phyloP scores from a whole-genome alignment of 2,329 filamentous ascomycete genomes.

The Trichoderma polysporum region DNA sequence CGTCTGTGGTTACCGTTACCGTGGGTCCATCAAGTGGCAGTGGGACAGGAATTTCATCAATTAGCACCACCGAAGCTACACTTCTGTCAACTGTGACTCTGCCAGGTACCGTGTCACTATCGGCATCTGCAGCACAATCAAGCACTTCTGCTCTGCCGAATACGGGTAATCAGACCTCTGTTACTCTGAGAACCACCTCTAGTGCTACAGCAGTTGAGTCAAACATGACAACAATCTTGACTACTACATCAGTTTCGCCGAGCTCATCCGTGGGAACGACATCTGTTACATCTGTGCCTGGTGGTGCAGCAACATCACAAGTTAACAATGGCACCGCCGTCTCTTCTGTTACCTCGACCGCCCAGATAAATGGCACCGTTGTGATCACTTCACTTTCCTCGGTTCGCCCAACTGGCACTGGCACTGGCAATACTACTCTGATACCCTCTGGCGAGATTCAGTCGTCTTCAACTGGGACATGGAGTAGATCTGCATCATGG shows the following conservation, averaged over 20 bases:
- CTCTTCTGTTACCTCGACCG: background rate
- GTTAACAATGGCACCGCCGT: background rate
- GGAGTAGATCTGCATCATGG: constrained; percentile 1
- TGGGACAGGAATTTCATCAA: constrained; percentile 2
- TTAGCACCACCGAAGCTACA: constrained; percentile 7
- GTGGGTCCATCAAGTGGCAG: background rate
- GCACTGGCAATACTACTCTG: background rate
- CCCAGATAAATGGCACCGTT: background rate
- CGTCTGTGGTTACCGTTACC: constrained; percentile 12
- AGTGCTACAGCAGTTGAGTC: background rate
- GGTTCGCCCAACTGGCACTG: background rate
- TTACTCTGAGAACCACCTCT: background rate
- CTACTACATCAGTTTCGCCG: background rate
- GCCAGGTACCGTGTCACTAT: constrained; percentile 5
- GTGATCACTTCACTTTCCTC: background rate
- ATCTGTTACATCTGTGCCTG: background rate
- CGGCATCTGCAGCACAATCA: background rate
- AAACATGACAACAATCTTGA: background rate
- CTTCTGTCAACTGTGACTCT: constrained; percentile 6
- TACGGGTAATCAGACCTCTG: constrained; percentile 7
- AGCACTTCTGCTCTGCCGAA: background rate
- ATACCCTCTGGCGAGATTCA: background rate
- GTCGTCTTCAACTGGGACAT: constrained; percentile 7
- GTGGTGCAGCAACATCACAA: background rate
- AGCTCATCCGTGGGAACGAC: background rate